Percentiles rank a stretch among this genome's conserved stretches.
Evolutionary conservation across 2,329 filamentous ascomycete genomes (phyloP).

Genomic region (Phialocephala sp.): DNA sequence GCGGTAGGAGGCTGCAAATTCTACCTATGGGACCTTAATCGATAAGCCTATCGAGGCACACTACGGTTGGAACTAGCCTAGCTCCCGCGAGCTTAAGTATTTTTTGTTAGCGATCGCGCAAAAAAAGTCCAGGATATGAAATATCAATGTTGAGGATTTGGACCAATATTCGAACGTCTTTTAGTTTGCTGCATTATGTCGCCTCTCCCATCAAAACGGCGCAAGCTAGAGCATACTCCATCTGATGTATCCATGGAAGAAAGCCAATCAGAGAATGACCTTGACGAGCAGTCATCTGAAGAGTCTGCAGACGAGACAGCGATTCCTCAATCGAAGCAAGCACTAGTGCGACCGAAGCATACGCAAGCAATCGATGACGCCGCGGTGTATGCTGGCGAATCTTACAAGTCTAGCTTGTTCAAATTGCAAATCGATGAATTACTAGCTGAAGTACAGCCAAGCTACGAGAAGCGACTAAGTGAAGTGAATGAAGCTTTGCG

Average conservation of each 20-base stretch:
- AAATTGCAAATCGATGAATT: slow-evolving; percentile 71
- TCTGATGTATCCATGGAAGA: slow-evolving; percentile 16
- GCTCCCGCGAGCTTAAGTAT: slow-evolving; percentile 29
- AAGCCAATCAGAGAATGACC: slow-evolving; percentile 18
- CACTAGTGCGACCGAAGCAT: slow-evolving; percentile 28
- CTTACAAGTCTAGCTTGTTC: slow-evolving; percentile 71
- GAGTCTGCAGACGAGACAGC: slow-evolving; percentile 31
- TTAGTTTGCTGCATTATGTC: slow-evolving; percentile 28
- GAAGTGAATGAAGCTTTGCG: slow-evolving; percentile 59
- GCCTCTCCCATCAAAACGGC: slow-evolving; percentile 40
- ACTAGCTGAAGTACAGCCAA: slow-evolving; percentile 59
- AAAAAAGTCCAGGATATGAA: slow-evolving; percentile 7
- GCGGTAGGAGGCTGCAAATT: background rate
- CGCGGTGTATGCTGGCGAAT: slow-evolving; percentile 47
- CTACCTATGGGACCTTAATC: background rate
- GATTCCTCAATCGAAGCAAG: slow-evolving; percentile 15
- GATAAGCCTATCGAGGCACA: slow-evolving; percentile 6
- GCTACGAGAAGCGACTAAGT: slow-evolving; percentile 61
- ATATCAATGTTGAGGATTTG: background rate
- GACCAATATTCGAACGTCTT: background rate
- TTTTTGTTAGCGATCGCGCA: slow-evolving; percentile 7
- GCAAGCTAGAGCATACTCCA: slow-evolving; percentile 41
- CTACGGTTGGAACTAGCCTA: background rate
- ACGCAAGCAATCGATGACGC: slow-evolving; percentile 37
- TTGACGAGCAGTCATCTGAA: slow-evolving; percentile 19